These are phyloP conservation scores for Deinandra increscens DNA, from an alignment of 129 eudicot genomes.

Conservation along the genomic window DNA sequence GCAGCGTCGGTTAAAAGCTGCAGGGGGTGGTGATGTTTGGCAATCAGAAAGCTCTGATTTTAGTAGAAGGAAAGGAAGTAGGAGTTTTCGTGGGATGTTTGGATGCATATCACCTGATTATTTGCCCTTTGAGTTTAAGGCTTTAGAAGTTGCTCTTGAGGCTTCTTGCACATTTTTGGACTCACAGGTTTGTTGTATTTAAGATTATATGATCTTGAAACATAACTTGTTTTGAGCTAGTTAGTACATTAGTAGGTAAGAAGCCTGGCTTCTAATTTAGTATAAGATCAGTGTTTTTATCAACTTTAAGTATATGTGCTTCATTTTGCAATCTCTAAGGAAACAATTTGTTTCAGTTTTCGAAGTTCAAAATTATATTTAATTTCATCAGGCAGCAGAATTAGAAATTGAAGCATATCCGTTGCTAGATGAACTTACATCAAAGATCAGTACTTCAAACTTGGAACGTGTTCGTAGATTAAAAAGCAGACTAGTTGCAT, in stretches of 20 bases:
- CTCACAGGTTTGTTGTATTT: constrained; percentile 58
- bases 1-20: constrained; percentile 60
- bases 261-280: neutral
- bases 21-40: constrained; percentile 67
- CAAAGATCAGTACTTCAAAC: constrained; percentile 85
- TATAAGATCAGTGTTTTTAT: neutral
- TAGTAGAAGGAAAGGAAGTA: constrained; percentile 54
- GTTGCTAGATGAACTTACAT: constrained; percentile 87
- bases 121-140: constrained; percentile 93
- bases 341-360: neutral
- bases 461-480: constrained; percentile 88
- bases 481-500: constrained; percentile 90
- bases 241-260: no score
- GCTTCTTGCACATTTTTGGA: constrained; percentile 93
- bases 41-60: constrained; percentile 58
- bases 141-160: constrained; percentile 95
- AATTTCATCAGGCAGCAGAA: constrained; percentile 69
- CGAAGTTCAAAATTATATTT: neutral
- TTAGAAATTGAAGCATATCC: constrained; percentile 92
- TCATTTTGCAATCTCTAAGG: neutral
- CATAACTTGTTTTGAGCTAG: neutral
- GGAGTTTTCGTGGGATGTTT: constrained; percentile 55
- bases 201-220: neutral
- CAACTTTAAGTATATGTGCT: neutral
- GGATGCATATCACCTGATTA: constrained; percentile 75